phyloP scores from a whole-genome alignment of 441 rosid species.

The Adansonia madagascariensis region DNA sequence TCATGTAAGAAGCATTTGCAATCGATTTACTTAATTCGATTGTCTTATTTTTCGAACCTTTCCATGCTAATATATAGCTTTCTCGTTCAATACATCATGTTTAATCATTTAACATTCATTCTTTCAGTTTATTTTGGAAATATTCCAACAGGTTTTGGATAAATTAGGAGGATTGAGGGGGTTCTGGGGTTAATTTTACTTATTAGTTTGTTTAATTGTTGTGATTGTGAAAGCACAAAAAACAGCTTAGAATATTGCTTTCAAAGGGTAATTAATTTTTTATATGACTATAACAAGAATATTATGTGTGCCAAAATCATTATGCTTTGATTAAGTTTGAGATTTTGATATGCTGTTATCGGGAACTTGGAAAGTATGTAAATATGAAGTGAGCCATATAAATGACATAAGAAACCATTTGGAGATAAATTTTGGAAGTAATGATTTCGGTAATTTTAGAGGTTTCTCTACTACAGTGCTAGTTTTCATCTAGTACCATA shows the following conservation, averaged over 20 bases:
- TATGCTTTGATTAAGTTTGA: too few species aligned
- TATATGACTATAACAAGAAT: background rate
- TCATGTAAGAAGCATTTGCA: too few species aligned
- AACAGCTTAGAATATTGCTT: constrained; percentile 10
- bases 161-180: background rate
- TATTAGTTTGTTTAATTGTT: constrained; percentile 2
- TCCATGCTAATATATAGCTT: too few species aligned
- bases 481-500: constrained; percentile 13
- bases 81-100: too few species aligned
- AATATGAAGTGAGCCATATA: background rate
- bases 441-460: background rate
- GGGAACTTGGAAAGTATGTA: background rate
- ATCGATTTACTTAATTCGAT: too few species aligned
- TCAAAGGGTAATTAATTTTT: background rate
- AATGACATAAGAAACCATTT: background rate
- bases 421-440: background rate
- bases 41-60: too few species aligned
- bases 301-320: background rate
- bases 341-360: too few species aligned
- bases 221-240: background rate
- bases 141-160: background rate
- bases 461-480: background rate
- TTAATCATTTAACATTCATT: too few species aligned
- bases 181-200: constrained; percentile 15
- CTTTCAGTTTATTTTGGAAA: too few species aligned